Evolutionary conservation across 1,284 basidiomycete species (phyloP).

Genomic region (Apiotrichum gracile): DNA sequence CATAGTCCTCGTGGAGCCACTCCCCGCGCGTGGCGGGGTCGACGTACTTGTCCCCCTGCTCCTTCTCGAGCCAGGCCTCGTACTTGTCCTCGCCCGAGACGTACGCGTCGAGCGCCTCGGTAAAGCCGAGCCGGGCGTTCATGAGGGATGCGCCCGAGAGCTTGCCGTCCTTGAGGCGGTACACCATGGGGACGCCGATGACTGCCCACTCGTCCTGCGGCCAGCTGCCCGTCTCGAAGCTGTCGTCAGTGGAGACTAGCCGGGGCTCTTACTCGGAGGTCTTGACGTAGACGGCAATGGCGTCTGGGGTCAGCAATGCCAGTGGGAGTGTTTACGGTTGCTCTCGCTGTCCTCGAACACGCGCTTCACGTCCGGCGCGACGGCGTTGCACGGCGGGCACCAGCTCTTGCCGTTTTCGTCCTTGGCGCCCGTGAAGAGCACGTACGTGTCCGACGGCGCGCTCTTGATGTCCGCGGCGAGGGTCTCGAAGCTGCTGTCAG

Average conservation of each 20-base stretch:
- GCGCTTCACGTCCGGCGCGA: neutral
- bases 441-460: neutral
- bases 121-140: neutral
- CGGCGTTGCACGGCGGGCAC: neutral
- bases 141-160: neutral
- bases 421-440: constrained; percentile 4
- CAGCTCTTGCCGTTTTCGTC: constrained; percentile 2
- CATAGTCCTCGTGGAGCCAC: constrained; percentile 3
- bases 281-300: neutral
- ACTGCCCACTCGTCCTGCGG: constrained; percentile 1
- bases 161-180: constrained; percentile 2
- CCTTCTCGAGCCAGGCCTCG: neutral
- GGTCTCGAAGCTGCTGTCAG: neutral
- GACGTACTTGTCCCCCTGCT: neutral
- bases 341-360: neutral
- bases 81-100: neutral
- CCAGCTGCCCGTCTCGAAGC: neutral
- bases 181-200: neutral
- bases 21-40: neutral
- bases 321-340: neutral
- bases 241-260: neutral
- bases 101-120: constrained; percentile 1
- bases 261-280: neutral
- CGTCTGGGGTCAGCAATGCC: neutral
- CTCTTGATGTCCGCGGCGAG: constrained; percentile 4